Conservation (phyloP, 805 yeast species). For the Yarrowia bubula region DNA sequence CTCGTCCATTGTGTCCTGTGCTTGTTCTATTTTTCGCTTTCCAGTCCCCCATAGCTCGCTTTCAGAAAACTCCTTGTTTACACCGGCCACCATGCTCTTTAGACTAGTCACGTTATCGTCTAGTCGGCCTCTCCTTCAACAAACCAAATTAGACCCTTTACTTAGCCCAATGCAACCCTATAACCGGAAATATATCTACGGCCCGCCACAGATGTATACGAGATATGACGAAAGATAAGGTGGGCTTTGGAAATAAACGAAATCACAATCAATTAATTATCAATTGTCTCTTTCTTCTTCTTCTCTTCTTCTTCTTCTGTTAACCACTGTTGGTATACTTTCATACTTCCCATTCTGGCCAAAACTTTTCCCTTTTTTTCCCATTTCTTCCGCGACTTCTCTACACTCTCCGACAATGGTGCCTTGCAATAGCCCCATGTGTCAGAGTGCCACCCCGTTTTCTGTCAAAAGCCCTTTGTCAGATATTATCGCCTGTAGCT, state of each 20-base stretch:
- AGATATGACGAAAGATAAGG: too few relatives aligned
- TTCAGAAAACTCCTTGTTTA: too few relatives aligned
- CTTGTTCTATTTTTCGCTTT: not conserved
- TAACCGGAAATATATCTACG: not conserved
- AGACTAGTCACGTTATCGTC: not conserved
- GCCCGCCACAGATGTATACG: not conserved
- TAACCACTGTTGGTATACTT: too few relatives aligned
- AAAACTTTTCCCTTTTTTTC: not conserved
- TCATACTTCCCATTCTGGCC: too few relatives aligned
- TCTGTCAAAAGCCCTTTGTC: slow-evolving; percentile 6
- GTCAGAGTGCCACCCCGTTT: slow-evolving; percentile 9
- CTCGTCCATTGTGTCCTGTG: not conserved
- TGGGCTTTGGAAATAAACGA: too few relatives aligned
- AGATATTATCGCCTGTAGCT: not conserved
- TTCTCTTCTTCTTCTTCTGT: too few relatives aligned
- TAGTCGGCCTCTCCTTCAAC: not conserved
- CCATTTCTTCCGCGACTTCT: not conserved
- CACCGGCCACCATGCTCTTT: not conserved
- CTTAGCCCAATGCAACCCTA: slow-evolving; percentile 16
- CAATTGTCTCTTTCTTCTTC: too few relatives aligned
- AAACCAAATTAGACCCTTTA: not conserved
- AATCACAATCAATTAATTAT: too few relatives aligned
- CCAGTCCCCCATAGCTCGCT: too few relatives aligned
- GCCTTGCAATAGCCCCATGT: not conserved
- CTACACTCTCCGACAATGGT: not conserved